Conservation (phyloP, 2,329 filamentous ascomycete species). For the Cordyceps tenuipes region DNA sequence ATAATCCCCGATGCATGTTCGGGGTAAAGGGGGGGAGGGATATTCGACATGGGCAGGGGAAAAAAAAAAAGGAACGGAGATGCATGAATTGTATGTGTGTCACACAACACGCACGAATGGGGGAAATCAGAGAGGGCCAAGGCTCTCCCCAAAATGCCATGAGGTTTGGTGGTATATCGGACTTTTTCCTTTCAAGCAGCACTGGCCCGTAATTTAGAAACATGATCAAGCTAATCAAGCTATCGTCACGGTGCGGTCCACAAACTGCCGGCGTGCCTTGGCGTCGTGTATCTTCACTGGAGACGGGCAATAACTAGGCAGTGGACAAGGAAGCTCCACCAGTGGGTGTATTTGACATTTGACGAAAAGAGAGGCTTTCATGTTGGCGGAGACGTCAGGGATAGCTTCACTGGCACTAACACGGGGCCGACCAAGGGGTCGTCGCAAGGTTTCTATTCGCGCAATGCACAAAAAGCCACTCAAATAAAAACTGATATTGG, state of each 20-base stretch:
- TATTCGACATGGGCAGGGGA: not conserved
- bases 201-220: not conserved
- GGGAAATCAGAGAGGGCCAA: not conserved
- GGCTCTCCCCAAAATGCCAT: not conserved
- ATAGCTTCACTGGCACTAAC: too few species aligned
- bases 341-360: too few species aligned
- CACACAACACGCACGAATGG: not conserved
- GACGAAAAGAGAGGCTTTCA: too few species aligned
- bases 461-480: not conserved
- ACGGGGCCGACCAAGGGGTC: too few species aligned
- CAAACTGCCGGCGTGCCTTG: not conserved
- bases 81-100: not conserved
- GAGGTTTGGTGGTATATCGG: conserved; percentile 1
- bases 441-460: too few species aligned
- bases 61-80: not conserved
- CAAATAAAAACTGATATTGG: not conserved
- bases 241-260: not conserved
- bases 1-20: not conserved
- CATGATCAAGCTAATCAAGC: not conserved
- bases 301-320: too few species aligned
- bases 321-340: too few species aligned
- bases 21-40: not conserved
- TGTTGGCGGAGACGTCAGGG: too few species aligned
- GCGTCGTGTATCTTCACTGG: too few species aligned
- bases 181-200: not conserved